phyloP scores from a whole-genome alignment of 164 flowering plant species.

The Kalanchoe fedtschenkoi region DNA sequence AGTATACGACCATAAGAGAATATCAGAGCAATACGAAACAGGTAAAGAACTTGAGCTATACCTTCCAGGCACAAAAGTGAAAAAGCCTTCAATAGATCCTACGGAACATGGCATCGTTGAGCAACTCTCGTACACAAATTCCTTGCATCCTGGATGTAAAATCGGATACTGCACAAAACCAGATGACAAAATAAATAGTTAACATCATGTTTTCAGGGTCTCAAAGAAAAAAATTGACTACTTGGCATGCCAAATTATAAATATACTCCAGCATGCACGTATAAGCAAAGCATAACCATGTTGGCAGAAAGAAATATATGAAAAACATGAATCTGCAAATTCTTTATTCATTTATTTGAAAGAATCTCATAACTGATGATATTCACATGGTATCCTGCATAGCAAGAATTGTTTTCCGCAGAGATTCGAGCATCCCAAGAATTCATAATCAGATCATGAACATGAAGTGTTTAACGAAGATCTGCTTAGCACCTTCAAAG shows the following conservation, averaged over 20 bases:
- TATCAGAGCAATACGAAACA: neutral
- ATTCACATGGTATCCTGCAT: no score
- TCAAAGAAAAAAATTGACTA: neutral
- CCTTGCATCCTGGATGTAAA: slow-evolving; percentile 44
- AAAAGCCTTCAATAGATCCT: slow-evolving; percentile 80
- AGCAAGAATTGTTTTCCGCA: no score
- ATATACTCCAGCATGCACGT: no score
- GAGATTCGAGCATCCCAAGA: no score
- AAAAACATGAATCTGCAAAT: no score
- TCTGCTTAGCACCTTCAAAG: no score
- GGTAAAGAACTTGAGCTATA: slow-evolving; percentile 15
- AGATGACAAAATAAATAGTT: neutral
- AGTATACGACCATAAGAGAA: neutral
- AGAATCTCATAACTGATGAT: no score
- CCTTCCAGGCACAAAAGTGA: slow-evolving; percentile 96
- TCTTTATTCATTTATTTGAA: no score
- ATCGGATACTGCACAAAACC: slow-evolving; percentile 63
- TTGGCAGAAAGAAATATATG: no score
- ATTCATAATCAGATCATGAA: no score
- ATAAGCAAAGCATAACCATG: no score
- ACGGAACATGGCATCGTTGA: slow-evolving; percentile 25
- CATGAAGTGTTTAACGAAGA: no score
- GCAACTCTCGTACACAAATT: slow-evolving; percentile 84
- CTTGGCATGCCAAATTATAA: neutral
- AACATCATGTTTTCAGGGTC: neutral